Conservation (phyloP, 805 yeast genomes). For the Lipomyces lipofer region DNA sequence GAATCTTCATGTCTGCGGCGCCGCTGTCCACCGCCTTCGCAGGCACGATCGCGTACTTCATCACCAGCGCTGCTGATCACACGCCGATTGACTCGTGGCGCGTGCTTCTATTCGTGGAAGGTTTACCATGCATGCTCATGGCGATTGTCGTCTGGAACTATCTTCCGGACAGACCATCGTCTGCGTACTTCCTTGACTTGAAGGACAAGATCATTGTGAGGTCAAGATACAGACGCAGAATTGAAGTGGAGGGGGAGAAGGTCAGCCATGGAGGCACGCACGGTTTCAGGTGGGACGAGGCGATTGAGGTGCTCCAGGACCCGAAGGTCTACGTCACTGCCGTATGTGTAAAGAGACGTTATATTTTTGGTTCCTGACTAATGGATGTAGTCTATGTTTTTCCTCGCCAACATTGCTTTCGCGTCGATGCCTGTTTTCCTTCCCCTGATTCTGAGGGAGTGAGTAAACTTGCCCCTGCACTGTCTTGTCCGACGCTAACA, state of each 20-base stretch:
- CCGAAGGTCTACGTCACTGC: constrained; percentile 31
- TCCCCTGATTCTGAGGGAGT: constrained; percentile 53
- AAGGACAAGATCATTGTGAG: constrained; percentile 31
- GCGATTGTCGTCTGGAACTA: constrained; percentile 37
- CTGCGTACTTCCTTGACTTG: constrained; percentile 46
- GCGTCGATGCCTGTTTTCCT: constrained; percentile 31
- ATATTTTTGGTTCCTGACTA: background rate
- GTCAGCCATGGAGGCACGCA: constrained; percentile 21
- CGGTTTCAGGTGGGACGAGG: constrained; percentile 28
- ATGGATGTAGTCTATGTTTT: constrained; percentile 22
- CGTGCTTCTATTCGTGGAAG: constrained; percentile 47
- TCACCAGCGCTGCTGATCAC: constrained; percentile 24
- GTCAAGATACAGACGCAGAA: constrained; percentile 25
- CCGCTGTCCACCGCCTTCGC: constrained; percentile 45
- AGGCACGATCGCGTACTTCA: constrained; percentile 43
- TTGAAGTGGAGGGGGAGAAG: constrained; percentile 28
- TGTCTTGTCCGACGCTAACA: background rate
- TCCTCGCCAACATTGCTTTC: constrained; percentile 29
- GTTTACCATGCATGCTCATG: constrained; percentile 48
- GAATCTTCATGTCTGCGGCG: constrained; percentile 45
- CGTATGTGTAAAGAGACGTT: constrained; percentile 4
- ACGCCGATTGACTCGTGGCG: constrained; percentile 44
- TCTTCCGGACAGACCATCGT: constrained; percentile 43
- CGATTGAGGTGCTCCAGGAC: constrained; percentile 28
- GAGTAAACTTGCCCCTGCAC: no score